Evolutionary conservation across 1,139 yeast genomes (phyloP).

Genomic region (Blastobotrys ciferrii): DNA sequence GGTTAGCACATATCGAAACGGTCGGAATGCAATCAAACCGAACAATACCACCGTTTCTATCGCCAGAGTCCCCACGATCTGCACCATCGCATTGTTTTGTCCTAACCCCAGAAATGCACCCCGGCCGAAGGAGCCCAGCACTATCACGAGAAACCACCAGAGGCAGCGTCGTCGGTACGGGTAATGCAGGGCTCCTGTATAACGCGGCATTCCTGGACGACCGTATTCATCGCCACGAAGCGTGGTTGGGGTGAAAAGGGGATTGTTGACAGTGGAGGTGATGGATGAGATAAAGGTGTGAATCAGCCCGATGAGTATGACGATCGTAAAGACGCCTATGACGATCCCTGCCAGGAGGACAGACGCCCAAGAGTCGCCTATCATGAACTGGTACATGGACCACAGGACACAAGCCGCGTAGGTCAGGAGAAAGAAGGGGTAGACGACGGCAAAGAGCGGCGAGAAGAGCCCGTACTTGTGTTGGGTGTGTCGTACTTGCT

Average conservation of each 20-base stretch:
- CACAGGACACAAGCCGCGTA: constrained; percentile 37
- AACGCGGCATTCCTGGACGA: background rate
- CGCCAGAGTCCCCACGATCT: constrained; percentile 1
- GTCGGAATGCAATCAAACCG: background rate
- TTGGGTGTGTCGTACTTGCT: constrained; percentile 7
- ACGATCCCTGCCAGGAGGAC: constrained; percentile 34
- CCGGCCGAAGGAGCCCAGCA: background rate
- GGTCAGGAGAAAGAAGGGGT: constrained; percentile 32
- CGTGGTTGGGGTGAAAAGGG: too few species aligned
- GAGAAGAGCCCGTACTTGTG: constrained; percentile 6
- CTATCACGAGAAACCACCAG: background rate
- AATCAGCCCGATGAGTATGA: constrained; percentile 11
- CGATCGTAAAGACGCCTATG: constrained; percentile 31
- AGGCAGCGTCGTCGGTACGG: background rate
- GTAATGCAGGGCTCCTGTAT: constrained; percentile 2
- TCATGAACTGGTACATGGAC: constrained; percentile 35
- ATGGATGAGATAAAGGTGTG: background rate
- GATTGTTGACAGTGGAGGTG: too few species aligned
- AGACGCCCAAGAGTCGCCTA: constrained; percentile 37
- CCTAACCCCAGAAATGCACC: constrained; percentile 4
- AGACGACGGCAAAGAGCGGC: constrained; percentile 23
- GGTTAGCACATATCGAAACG: background rate
- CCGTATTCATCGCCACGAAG: too few species aligned
- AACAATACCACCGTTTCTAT: background rate
- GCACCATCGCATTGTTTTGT: background rate